Conservation (phyloP, 106 monocot genomes). For the Dendrobium nobile region DNA sequence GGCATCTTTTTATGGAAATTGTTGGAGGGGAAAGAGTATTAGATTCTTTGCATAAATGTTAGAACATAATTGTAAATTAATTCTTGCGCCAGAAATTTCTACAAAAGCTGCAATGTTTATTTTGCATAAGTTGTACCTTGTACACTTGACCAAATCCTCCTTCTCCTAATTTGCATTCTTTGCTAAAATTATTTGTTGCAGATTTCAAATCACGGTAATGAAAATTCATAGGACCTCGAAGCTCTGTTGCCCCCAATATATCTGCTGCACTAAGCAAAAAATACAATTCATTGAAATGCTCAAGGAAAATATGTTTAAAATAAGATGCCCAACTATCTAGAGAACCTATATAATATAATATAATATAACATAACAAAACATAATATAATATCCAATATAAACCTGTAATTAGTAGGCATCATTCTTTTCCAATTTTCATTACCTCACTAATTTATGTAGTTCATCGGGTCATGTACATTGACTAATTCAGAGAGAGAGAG, state of each 20-base stretch:
- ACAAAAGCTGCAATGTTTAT: background rate
- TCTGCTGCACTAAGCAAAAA: constrained; percentile 29
- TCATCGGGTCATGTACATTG: too few species aligned
- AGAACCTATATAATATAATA: background rate
- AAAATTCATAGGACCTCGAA: constrained; percentile 47
- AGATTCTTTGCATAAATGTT: background rate
- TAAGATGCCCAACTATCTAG: background rate
- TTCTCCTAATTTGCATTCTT: constrained; percentile 57
- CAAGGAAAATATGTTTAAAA: background rate
- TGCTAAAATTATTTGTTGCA: constrained; percentile 54
- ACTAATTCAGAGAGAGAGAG: too few species aligned
- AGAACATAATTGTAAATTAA: background rate
- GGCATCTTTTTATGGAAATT: background rate
- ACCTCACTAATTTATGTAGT: background rate
- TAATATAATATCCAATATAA: background rate
- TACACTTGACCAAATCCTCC: constrained; percentile 75
- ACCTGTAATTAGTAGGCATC: background rate
- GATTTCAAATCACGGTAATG: constrained; percentile 50
- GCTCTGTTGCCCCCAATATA: constrained; percentile 51
- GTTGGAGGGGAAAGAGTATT: background rate
- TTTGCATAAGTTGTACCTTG: constrained; percentile 22
- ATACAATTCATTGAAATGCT: background rate
- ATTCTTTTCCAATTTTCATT: background rate
- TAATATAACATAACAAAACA: too few species aligned
- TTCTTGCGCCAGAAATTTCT: background rate